Percentiles rank a stretch among this genome's conserved stretches.
These are phyloP conservation scores for Coniochaeta ligniaria DNA, from an alignment of 2,329 filamentous ascomycete species.

Conservation along the genomic window DNA sequence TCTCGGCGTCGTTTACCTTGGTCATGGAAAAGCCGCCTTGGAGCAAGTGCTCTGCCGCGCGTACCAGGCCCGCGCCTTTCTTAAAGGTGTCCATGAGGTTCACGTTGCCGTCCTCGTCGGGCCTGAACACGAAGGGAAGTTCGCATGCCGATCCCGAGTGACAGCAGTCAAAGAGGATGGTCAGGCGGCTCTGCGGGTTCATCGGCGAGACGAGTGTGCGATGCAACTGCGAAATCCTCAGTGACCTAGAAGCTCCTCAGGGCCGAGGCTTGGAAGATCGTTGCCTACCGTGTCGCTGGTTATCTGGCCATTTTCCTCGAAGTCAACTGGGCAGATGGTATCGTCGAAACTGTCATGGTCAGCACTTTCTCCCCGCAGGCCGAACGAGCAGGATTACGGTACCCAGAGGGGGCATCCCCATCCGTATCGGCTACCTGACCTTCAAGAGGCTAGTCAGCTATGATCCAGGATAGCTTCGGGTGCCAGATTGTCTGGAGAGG, in stretches of 20 bases:
- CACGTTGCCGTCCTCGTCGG: conserved; percentile 48
- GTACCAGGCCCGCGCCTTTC: conserved; percentile 38
- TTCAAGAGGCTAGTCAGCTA: conserved; percentile 17
- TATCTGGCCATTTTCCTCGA: conserved; percentile 61
- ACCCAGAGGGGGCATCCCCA: conserved; percentile 37
- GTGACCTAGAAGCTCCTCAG: background rate
- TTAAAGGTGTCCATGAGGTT: conserved; percentile 47
- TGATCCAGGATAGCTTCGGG: background rate
- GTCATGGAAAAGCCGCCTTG: conserved; percentile 37
- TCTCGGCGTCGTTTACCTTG: conserved; percentile 40
- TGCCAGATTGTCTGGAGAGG: background rate
- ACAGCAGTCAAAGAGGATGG: conserved; percentile 75
- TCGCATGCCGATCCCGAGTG: conserved; percentile 74
- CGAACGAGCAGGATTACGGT: background rate
- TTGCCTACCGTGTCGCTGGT: conserved; percentile 48
- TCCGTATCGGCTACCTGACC: conserved; percentile 71
- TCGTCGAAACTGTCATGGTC: conserved; percentile 74
- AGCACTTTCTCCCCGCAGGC: conserved; percentile 47
- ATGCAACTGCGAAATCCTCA: conserved; percentile 53
- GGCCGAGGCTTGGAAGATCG: background rate
- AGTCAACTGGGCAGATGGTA: conserved; percentile 73
- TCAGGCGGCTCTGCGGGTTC: conserved; percentile 74
- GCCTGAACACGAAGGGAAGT: conserved; percentile 69
- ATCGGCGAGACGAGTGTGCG: conserved; percentile 69
- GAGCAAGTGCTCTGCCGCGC: conserved; percentile 41